Percentiles rank a stretch among this genome's conserved stretches.
Conservation (phyloP, 805 yeast species). For the Lachancea kluyveri region DNA sequence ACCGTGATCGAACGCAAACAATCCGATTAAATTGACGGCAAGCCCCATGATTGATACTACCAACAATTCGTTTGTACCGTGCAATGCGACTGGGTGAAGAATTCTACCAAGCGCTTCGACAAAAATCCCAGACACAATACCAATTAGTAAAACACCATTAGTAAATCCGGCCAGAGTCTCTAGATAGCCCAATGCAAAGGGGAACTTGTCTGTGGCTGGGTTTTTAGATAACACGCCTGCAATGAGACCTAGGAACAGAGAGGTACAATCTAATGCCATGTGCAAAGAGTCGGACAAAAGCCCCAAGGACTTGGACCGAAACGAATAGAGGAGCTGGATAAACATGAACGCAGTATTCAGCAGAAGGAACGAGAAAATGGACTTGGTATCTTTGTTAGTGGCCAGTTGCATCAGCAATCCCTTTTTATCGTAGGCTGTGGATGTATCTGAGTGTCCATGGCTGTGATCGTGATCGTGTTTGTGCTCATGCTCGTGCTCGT, state of each 20-base stretch:
- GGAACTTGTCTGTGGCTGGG: conserved; percentile 63
- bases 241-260: conserved; percentile 79
- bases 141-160: conserved; percentile 81
- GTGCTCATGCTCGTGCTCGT: conserved; percentile 9
- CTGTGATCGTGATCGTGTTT: conserved; percentile 8
- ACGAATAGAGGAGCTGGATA: conserved; percentile 84
- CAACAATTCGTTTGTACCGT: conserved; percentile 75
- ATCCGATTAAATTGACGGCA: conserved; percentile 84
- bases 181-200: conserved; percentile 78
- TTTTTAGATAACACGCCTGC: conserved; percentile 67
- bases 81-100: conserved; percentile 66
- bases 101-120: conserved; percentile 83
- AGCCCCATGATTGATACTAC: conserved; percentile 82
- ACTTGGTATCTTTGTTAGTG: conserved; percentile 64
- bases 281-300: conserved; percentile 89
- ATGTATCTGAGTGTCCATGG: conserved; percentile 2
- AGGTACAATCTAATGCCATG: conserved; percentile 93
- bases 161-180: conserved; percentile 95
- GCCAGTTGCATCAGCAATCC: conserved; percentile 31
- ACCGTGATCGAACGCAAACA: conserved; percentile 90
- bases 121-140: conserved; percentile 82
- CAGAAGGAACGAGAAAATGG: conserved; percentile 80
- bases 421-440: conserved; percentile 7
- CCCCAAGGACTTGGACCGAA: conserved; percentile 88
- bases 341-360: conserved; percentile 91